Evolutionary conservation across 768 basidiomycete species (phyloP).

Genomic region (Termitomyces sp.): DNA sequence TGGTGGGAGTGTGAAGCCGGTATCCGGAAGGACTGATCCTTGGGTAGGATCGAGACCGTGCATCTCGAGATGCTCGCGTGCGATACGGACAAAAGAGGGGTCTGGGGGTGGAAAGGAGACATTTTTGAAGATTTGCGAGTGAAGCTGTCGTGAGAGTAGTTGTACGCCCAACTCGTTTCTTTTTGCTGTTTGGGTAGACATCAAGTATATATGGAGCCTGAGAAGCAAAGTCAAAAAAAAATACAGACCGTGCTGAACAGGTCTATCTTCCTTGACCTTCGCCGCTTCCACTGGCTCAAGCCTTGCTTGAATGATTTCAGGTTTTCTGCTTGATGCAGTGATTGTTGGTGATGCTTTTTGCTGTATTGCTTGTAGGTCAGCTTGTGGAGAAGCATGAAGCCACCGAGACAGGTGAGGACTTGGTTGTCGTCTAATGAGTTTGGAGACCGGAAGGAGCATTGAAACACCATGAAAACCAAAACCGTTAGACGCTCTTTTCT

Average conservation of each 20-base stretch:
- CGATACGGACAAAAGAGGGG: conserved; percentile 60
- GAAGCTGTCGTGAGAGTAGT: conserved; percentile 76
- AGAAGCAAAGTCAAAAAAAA: neutral
- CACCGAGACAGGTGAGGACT: conserved; percentile 24
- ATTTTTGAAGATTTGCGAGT: conserved; percentile 77
- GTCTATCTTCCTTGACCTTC: conserved; percentile 1
- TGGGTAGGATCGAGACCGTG: conserved; percentile 79
- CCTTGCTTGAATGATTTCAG: neutral
- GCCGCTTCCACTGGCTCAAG: conserved; percentile 1
- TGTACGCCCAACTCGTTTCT: conserved; percentile 93
- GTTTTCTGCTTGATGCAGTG: conserved; percentile 1
- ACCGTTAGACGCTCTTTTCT: neutral
- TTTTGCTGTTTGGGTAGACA: conserved; percentile 35
- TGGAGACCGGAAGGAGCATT: conserved; percentile 18
- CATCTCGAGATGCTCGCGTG: conserved; percentile 71
- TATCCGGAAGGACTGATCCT: conserved; percentile 76
- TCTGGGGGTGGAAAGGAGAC: conserved; percentile 59
- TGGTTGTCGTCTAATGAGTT: conserved; percentile 15
- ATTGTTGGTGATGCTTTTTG: conserved; percentile 9
- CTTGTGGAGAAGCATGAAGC: conserved; percentile 21
- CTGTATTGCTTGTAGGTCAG: conserved; percentile 15
- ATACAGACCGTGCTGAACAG: conserved; percentile 8
- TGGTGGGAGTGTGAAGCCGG: conserved; percentile 74
- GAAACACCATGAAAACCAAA: conserved; percentile 15
- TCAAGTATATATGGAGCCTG: neutral